These are phyloP conservation scores for Raphanus hybrid DNA, from an alignment of 441 rosid species.

Conservation along the genomic window DNA sequence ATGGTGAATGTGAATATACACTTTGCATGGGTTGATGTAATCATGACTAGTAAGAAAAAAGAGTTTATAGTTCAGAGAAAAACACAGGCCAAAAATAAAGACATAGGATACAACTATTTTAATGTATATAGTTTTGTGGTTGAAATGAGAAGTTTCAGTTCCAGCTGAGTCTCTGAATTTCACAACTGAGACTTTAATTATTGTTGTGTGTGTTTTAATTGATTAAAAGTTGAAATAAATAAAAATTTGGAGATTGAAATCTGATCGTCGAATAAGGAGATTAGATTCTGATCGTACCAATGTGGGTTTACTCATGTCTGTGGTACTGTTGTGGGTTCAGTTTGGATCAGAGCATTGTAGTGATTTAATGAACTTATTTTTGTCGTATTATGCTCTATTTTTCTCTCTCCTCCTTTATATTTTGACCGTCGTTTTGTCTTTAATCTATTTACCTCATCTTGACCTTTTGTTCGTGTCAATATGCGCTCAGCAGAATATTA, in stretches of 20 bases:
- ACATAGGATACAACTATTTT: constrained; percentile 42
- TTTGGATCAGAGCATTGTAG: constrained; percentile 52
- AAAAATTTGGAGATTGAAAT: constrained; percentile 33
- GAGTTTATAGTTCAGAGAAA: neutral
- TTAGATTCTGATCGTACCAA: constrained; percentile 48
- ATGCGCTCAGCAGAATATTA: constrained; percentile 38
- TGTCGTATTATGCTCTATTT: constrained; percentile 44
- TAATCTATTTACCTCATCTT: constrained; percentile 32
- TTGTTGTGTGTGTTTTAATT: constrained; percentile 1
- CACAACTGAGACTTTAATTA: constrained; percentile 38
- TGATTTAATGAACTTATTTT: constrained; percentile 44
- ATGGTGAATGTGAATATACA: neutral
- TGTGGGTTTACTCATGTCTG: constrained; percentile 46
- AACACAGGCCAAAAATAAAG: constrained; percentile 33
- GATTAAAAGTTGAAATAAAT: neutral
- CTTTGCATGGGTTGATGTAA: constrained; percentile 1
- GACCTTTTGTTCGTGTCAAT: constrained; percentile 47
- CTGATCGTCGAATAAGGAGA: constrained; percentile 51
- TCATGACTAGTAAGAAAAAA: neutral
- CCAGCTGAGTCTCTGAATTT: too few relatives aligned
- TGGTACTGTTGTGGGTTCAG: constrained; percentile 47
- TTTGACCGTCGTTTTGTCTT: constrained; percentile 66
- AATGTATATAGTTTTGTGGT: constrained; percentile 26
- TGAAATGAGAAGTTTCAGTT: too few relatives aligned
- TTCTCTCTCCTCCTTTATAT: constrained; percentile 21